Percentiles rank a stretch among this genome's conserved stretches.
These are phyloP conservation scores for Cladosporium sp. DNA, from an alignment of 2,329 filamentous ascomycete species.

Conservation along the genomic window DNA sequence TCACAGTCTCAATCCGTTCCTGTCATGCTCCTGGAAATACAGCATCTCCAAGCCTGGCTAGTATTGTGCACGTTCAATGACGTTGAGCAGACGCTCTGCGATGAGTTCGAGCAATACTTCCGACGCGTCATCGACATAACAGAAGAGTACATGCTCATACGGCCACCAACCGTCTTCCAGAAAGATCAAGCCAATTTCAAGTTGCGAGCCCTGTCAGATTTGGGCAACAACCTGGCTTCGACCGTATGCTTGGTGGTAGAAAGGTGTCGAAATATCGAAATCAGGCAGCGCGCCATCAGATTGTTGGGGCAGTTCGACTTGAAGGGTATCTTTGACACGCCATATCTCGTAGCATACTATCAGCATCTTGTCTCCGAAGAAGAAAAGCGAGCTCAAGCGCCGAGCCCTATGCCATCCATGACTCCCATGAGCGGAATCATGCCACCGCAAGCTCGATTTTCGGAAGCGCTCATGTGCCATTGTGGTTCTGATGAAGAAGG, in stretches of 20 bases:
- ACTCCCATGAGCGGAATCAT: not conserved
- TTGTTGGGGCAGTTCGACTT: conserved; percentile 6
- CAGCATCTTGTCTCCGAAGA: conserved; percentile 10
- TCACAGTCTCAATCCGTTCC: not conserved
- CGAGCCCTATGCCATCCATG: not conserved
- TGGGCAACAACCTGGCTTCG: conserved; percentile 8
- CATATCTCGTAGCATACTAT: conserved; percentile 10
- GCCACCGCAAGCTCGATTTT: not conserved
- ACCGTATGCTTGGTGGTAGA: conserved; percentile 9
- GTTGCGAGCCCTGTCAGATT: not conserved
- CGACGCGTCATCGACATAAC: not conserved
- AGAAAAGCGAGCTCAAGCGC: not conserved
- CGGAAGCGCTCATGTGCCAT: not conserved
- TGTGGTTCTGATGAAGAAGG: not conserved
- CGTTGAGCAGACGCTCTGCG: not conserved
- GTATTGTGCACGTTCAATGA: not conserved
- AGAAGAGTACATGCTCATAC: not conserved
- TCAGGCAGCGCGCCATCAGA: conserved; percentile 11
- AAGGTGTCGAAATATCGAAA: conserved; percentile 9
- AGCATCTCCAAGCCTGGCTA: conserved; percentile 9
- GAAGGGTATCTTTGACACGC: conserved; percentile 14
- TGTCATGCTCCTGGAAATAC: conserved; percentile 11
- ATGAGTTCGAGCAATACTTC: not conserved
- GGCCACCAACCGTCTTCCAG: not conserved
- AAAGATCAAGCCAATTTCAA: not conserved